These are phyloP conservation scores for Arachis stenosperma DNA, from an alignment of 306 rosid species.

Conservation along the genomic window DNA sequence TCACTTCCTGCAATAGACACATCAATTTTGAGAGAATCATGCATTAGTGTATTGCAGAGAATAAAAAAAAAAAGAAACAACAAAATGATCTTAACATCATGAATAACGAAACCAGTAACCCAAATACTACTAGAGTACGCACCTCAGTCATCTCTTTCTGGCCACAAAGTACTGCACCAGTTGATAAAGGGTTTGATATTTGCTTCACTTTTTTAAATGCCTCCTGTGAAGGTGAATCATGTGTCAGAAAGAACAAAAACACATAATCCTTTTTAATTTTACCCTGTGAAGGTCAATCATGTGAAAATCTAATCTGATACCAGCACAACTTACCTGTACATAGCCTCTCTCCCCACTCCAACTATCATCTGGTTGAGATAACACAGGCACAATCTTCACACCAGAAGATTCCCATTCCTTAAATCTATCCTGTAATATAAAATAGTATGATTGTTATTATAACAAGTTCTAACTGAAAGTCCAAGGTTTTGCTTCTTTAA, in stretches of 20 bases:
- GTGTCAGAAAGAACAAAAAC: not conserved
- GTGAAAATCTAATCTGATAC: slow-evolving; percentile 28
- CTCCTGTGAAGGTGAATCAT: slow-evolving; percentile 59
- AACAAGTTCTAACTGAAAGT: slow-evolving; percentile 24
- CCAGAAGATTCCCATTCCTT: slow-evolving; percentile 93
- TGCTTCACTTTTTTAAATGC: slow-evolving; percentile 79
- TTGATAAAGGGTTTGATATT: slow-evolving; percentile 62
- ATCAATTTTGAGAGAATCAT: slow-evolving; percentile 12
- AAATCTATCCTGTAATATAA: slow-evolving; percentile 75
- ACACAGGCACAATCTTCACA: slow-evolving; percentile 83
- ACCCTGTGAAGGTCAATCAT: slow-evolving; percentile 9
- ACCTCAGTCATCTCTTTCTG: slow-evolving; percentile 98
- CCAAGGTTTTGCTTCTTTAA: slow-evolving; percentile 16
- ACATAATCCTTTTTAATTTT: not conserved
- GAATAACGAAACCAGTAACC: not conserved
- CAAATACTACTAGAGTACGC: slow-evolving; percentile 14
- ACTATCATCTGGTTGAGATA: slow-evolving; percentile 78
- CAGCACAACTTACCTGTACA: slow-evolving; percentile 68
- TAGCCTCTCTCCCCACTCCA: slow-evolving; percentile 89
- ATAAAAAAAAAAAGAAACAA: not conserved
- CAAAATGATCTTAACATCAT: slow-evolving; percentile 1
- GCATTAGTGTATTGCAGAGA: not conserved
- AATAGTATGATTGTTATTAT: slow-evolving; percentile 20
- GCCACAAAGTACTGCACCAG: slow-evolving; percentile 84
- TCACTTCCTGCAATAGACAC: slow-evolving; percentile 73